Conservation (phyloP, 1,139 yeast species). For the Scheffersomyces illinoinensis region DNA sequence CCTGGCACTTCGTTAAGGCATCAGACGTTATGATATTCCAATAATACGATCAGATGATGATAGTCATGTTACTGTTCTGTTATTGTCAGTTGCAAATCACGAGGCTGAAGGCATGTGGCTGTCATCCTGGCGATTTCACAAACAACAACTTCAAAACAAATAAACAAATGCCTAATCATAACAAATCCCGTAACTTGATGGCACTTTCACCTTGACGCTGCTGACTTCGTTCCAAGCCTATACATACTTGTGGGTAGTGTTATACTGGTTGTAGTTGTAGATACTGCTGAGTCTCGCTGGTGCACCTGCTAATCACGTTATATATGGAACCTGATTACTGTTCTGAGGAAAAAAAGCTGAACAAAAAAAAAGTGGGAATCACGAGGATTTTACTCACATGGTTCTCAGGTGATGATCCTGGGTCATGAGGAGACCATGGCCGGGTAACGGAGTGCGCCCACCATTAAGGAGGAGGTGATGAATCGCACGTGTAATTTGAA, state of each 20-base stretch:
- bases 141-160: not conserved
- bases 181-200: not conserved
- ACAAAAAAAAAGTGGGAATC: constrained; percentile 14
- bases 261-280: constrained; percentile 1
- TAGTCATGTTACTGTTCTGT: not conserved
- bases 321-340: not conserved
- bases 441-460: not conserved
- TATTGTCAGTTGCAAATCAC: not conserved
- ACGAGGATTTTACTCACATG: constrained; percentile 33
- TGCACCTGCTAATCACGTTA: constrained; percentile 13
- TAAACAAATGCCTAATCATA: not conserved
- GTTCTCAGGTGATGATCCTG: constrained; percentile 23
- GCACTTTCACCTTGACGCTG: not conserved
- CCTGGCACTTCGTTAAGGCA: not conserved
- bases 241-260: constrained; percentile 1
- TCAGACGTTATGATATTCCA: not conserved
- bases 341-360: constrained; percentile 4
- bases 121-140: not conserved
- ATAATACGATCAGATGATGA: not conserved
- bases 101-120: not conserved
- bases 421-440: not conserved
- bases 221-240: not conserved
- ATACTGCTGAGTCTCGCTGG: constrained; percentile 12
- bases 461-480: not conserved
- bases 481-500: not conserved